Base-by-base conservation (phyloP, 2,329 filamentous ascomycete genomes). In the Mycogone perniciosa region DNA sequence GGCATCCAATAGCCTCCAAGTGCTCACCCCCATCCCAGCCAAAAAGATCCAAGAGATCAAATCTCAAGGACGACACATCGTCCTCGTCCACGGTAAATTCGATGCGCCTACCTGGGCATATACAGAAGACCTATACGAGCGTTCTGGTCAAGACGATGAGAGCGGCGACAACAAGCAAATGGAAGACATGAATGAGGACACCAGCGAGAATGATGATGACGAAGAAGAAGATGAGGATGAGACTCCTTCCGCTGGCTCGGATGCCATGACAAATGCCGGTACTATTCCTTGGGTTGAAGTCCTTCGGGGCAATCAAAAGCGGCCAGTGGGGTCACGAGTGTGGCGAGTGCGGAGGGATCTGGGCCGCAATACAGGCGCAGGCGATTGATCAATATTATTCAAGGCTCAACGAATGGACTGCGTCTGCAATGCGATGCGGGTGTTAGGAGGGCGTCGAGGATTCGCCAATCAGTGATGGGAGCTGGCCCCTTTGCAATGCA, bases 101-200 rank as follows among this genome's bases (percentile, higher is more conserved):
- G 86, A 89, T 59, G 69, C 79, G 2, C 84, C 85, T 0, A 81
- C 75, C 3, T 89, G 85, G 84, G 82, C 83, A 1, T 87, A 86
- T 54, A 79, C 80, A 0, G 85, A 88, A 61, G 79, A 84, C 34
- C 57, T 83, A 11, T 76, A 81, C 56, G 58, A 65, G 31, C 64
- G 63, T 56, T 64, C 67, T 10, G 62, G 53, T 1, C 51, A 56
- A 34, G 62, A 65, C 6, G 68, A 71, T 6, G 60, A 57, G 7
- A 59, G 54, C 7, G 60, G 60, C 39, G 56, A 54, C 27, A 59
- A 61, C 31, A 44, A 46, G 26, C 27, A 31, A 6, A 49, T 65
- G 31, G 67, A 71, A 33, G 55, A 63, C 1, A 64, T 61, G 27
- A 66, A 67, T 4, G 69, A 67, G 3, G 65, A 63, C 0, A 67